Evolutionary conservation across 768 basidiomycete genomes (phyloP).

Genomic region (Hirschioporus abietinus): DNA sequence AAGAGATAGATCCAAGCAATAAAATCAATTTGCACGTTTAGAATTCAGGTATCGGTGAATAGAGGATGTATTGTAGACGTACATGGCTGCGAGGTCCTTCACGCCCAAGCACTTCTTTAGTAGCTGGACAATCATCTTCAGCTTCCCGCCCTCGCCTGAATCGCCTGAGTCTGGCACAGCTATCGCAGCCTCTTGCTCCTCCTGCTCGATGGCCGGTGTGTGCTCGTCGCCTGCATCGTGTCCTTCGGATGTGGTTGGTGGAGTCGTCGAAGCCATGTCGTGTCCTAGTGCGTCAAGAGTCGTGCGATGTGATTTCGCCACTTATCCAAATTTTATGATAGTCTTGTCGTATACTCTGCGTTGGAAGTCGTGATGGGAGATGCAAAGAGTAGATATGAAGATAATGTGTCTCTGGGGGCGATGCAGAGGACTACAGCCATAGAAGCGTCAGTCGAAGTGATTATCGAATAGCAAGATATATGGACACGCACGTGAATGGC

Average conservation of each 20-base stretch:
- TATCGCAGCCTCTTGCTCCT: constrained; percentile 50
- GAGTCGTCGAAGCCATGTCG: not conserved
- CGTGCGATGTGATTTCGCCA: no score
- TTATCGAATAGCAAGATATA: not conserved
- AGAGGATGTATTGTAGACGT: constrained; percentile 23
- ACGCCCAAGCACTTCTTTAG: constrained; percentile 90
- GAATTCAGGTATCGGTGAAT: not conserved
- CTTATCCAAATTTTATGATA: no score
- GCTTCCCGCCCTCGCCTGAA: constrained; percentile 80
- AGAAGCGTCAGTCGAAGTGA: not conserved
- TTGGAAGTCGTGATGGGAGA: no score
- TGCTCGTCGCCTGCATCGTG: constrained; percentile 4
- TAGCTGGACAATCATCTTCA: constrained; percentile 90
- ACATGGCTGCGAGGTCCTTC: constrained; percentile 95
- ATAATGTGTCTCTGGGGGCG: not conserved
- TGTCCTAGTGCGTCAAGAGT: no score
- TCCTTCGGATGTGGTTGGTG: not conserved
- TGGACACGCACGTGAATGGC: not conserved
- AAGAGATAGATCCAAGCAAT: not conserved
- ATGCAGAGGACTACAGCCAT: not conserved
- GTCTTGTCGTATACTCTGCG: no score
- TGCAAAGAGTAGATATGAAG: not conserved
- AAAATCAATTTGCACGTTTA: not conserved
- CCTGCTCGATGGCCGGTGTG: constrained; percentile 23
- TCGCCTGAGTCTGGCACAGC: constrained; percentile 68